Evolutionary conservation across 805 yeast species (phyloP).

Genomic region (Wickerhamiella musiphila): DNA sequence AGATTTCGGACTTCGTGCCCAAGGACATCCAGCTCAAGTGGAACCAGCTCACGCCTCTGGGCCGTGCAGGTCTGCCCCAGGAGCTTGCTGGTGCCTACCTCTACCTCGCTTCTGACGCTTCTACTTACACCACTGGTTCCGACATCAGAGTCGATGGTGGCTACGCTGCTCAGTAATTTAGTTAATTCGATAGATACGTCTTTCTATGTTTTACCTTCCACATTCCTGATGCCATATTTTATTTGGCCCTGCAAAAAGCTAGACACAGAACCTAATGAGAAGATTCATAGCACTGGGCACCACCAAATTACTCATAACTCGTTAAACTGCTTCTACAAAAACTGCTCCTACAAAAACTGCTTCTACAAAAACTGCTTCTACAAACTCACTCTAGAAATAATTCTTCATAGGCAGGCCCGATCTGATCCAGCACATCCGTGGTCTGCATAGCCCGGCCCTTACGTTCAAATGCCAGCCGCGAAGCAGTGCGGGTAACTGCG

Average conservation of each 20-base stretch:
- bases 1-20: slow-evolving; percentile 35
- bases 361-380: no score
- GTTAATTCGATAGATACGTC: background rate
- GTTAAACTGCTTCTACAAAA: no score
- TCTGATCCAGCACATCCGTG: slow-evolving; percentile 52
- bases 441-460: slow-evolving; percentile 75
- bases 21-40: slow-evolving; percentile 31
- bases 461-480: slow-evolving; percentile 42
- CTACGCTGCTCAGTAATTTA: slow-evolving; percentile 32
- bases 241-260: slow-evolving; percentile 1
- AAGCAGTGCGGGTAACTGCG: slow-evolving; percentile 45
- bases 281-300: no score
- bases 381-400: slow-evolving; percentile 24
- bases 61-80: slow-evolving; percentile 55
- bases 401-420: slow-evolving; percentile 44
- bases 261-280: no score
- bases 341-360: no score
- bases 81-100: slow-evolving; percentile 69
- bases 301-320: no score
- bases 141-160: slow-evolving; percentile 74
- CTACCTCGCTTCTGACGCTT: slow-evolving; percentile 66
- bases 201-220: background rate
- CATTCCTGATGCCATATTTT: background rate
- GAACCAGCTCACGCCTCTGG: slow-evolving; percentile 29
- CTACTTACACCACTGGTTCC: slow-evolving; percentile 63